Base-by-base conservation (phyloP, 805 yeast genomes). In the Torulaspora delbrueckii region DNA sequence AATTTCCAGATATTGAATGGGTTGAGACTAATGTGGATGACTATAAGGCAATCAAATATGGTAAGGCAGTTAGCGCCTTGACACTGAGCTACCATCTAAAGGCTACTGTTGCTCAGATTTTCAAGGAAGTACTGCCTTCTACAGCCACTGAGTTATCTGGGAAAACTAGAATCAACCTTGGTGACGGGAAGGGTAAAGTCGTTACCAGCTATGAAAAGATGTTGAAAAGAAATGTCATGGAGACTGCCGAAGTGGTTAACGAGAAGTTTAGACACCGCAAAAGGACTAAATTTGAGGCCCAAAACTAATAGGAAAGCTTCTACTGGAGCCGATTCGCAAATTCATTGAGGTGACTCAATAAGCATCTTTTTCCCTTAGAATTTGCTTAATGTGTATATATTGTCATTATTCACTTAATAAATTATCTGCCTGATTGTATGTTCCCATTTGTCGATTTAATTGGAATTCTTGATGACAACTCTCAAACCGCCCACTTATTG, bases 181-280 rank as follows among this genome's bases (percentile, higher is more conserved):
- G 97, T n/a, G 84, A 84, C 60, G 97, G 97, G 0, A 63, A 66
- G 24, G 95, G 93, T 1, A 73, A 80, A 42, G 70, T 76, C n/a
- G 71, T 72, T 39, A 68, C 72, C 10, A 69, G 65, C 13, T 86
- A 89, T 59, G 73, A 75, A 4, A 83, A 84, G 6, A 62, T 88
- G 33, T 55, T 57, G 8, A 62, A 79, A 22, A 72, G 96, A 46
- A 77, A 74, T 12, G 65, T 75, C 36, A 71, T 79, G 48, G 91
- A 82, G 13, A 60, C 84, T 1, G 83, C 78, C n/a, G 88, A 84
- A 41, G 76, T 67, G 12, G 79, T 84, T 8, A 91, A 91, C 62
- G 78, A 70, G 32, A 77, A 80, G 53, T 85, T 82, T 71, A 58
- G 64, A 52, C 65, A 69, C 55, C 77, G 74, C 60, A 74, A 66